A percentile compares a stretch with the other conserved stretches of the same genome.
phyloP scores from a whole-genome alignment of 345 rosid genomes.

The Kernera saxatilis region DNA sequence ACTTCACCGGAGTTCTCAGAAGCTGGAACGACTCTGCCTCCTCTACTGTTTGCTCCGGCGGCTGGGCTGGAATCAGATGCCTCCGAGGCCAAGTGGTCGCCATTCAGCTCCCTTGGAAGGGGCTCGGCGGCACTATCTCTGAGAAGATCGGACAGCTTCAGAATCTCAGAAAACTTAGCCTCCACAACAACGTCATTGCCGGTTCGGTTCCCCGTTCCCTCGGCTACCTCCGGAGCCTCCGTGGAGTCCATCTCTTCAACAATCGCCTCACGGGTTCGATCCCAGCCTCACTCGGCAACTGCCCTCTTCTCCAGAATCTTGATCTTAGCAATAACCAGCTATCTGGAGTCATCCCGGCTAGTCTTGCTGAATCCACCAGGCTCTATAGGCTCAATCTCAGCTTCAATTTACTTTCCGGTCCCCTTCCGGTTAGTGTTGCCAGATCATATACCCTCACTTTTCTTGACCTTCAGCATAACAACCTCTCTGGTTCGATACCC shows the following conservation, averaged over 20 bases:
- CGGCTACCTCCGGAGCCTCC: constrained; percentile 64
- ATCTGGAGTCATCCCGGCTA: constrained; percentile 53
- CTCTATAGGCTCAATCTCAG: constrained; percentile 65
- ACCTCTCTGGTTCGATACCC: constrained; percentile 71
- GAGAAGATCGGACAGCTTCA: constrained; percentile 84
- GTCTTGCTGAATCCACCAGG: constrained; percentile 63
- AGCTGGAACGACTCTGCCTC: constrained; percentile 71
- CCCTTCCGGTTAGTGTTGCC: constrained; percentile 48
- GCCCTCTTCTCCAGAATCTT: constrained; percentile 59
- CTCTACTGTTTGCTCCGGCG: constrained; percentile 64
- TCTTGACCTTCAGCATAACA: constrained; percentile 68
- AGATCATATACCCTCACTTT: constrained; percentile 49
- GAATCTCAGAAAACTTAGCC: constrained; percentile 62
- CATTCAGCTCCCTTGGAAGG: constrained; percentile 89
- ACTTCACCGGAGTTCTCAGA: constrained; percentile 51
- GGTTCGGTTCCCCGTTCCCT: constrained; percentile 76
- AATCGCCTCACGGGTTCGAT: constrained; percentile 76
- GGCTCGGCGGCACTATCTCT: constrained; percentile 72
- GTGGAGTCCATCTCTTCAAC: constrained; percentile 88
- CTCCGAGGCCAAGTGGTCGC: constrained; percentile 74
- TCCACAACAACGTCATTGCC: constrained; percentile 66
- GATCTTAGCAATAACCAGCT: constrained; percentile 70
- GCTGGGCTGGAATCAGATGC: constrained; percentile 92
- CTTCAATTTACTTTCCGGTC: constrained; percentile 56
- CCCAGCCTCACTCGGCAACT: constrained; percentile 71